Base-by-base conservation (phyloP, 805 yeast genomes). In the Hanseniaspora pseudoguilliermondii region DNA sequence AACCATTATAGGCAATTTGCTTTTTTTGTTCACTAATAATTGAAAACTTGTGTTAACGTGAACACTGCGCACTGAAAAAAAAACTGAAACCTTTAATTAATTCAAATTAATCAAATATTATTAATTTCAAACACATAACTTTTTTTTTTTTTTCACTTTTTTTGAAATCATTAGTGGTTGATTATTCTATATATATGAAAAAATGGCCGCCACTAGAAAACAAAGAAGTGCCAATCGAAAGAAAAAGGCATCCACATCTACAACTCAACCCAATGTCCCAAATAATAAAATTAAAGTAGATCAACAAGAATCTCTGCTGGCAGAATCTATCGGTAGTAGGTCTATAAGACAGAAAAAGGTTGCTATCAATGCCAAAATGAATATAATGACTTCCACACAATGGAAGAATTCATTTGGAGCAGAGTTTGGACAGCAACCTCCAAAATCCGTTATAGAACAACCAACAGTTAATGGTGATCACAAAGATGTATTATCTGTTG, bases 401-500 rank as follows among this genome's bases (percentile, higher is more conserved):
- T 53, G 56, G 56, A 44, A 35, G 3, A n/a, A 6, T 23, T 34
- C 47, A 44, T 44, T 10, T n/a, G 56, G 44, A 3, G 29, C 21
- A 39, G 50, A 44, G n/a, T 43, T 23, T 53, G 51, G 47, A 5
- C 29, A 40, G 15, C 52, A 47, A 25, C 51, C 57, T 13, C 56
- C 56, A n/a, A 53, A 51, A 40, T 50, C 55, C 20, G 27, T 56
- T 18, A 43, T 56, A 40, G 58, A 56, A 29, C 57, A 54, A n/a
- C 47, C 58, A 21, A 23, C 51, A 18, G 55, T 50, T 13, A 56
- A 47, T 35, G 66, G 54, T 47, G 66, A 48, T 65, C 82, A 62
- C 95, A 85, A 67, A 80, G 97, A 44, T 96, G 91, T 60, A 71
- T 86, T 34, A 88, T 87, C 63, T 87, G 88, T 93, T 46, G 98